A percentile compares a stretch with the other conserved stretches of the same genome.
phyloP scores from a whole-genome alignment of 2,329 filamentous ascomycete genomes.

The Paecilomyces niveus region DNA sequence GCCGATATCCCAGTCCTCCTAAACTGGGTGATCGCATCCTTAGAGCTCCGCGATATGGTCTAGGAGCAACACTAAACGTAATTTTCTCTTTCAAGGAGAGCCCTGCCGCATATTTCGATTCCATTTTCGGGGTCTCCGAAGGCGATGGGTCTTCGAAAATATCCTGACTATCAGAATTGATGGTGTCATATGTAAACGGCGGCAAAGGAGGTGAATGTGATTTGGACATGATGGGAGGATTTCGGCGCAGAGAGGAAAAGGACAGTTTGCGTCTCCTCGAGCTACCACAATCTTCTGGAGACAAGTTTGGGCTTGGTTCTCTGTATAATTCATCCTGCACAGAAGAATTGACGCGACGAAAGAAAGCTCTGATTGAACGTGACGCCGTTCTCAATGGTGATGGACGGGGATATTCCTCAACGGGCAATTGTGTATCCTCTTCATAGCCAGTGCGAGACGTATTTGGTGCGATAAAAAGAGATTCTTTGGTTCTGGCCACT shows the following conservation, averaged over 20 bases:
- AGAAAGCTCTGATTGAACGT: constrained; percentile 15
- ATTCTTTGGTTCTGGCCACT: not conserved
- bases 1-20: constrained; percentile 14
- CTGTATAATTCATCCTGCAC: constrained; percentile 1
- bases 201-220: constrained; percentile 27
- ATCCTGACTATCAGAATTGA: constrained; percentile 13
- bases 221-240: not conserved
- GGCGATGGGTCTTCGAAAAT: constrained; percentile 5
- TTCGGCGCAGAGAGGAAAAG: not conserved
- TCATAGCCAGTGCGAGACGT: not conserved
- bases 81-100: constrained; percentile 17
- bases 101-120: constrained; percentile 14
- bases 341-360: constrained; percentile 11
- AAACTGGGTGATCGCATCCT: constrained; percentile 20
- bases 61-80: constrained; percentile 16
- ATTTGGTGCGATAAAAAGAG: not conserved
- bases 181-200: constrained; percentile 26
- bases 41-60: constrained; percentile 9
- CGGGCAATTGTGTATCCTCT: not conserved
- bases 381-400: constrained; percentile 11
- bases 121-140: constrained; percentile 8
- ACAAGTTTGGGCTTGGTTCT: not conserved
- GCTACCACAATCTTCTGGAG: constrained; percentile 11
- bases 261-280: not conserved
- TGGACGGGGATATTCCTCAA: not conserved